A percentile compares a stretch with the other conserved stretches of the same genome.
Evolutionary conservation across 2,329 filamentous ascomycete species (phyloP).

Genomic region (Penicillium italicum): DNA sequence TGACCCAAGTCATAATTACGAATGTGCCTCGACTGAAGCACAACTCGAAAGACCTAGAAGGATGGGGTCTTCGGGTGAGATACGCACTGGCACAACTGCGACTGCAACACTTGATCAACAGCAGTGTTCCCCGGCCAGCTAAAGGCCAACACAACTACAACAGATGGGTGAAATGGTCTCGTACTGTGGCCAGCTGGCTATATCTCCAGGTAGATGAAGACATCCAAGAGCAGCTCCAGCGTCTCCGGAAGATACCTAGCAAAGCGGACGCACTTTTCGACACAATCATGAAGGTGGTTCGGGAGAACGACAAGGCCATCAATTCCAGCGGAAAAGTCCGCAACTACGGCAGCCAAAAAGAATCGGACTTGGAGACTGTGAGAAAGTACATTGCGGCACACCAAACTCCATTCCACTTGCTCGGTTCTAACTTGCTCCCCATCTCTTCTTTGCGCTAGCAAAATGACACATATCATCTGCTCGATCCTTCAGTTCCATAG

Average conservation of each 20-base stretch:
- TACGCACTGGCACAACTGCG: neutral
- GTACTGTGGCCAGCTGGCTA: neutral
- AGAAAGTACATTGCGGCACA: neutral
- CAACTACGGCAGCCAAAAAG: too few species aligned
- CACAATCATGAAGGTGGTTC: neutral
- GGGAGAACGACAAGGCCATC: too few species aligned
- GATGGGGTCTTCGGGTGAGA: neutral
- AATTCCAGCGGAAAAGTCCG: neutral
- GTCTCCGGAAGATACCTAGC: neutral
- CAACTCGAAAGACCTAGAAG: neutral
- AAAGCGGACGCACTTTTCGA: neutral
- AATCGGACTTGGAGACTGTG: neutral
- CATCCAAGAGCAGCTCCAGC: neutral
- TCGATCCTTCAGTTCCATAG: too few species aligned
- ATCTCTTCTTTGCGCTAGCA: neutral
- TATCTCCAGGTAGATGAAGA: neutral
- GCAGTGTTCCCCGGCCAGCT: neutral
- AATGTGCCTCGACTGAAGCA: neutral
- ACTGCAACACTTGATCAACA: neutral
- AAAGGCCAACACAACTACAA: neutral
- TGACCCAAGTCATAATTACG: neutral
- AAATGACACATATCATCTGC: neutral
- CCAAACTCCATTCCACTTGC: neutral
- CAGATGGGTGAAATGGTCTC: neutral
- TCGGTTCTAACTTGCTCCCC: neutral